phyloP scores from a whole-genome alignment of 1,139 yeast genomes.

The Taphrina deformans region DNA sequence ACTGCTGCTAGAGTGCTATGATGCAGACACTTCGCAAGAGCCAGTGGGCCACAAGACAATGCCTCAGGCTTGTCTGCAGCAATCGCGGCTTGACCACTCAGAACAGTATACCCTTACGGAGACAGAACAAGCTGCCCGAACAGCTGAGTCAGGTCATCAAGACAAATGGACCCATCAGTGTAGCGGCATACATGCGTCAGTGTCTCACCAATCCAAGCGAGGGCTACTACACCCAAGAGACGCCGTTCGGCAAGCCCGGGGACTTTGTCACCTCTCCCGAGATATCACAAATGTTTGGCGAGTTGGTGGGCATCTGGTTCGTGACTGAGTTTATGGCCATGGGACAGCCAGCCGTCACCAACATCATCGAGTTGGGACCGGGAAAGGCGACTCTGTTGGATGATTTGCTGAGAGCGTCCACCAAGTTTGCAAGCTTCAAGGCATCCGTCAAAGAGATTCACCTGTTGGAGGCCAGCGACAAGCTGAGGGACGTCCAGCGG shows the following conservation, averaged over 20 bases:
- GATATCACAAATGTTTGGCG: constrained; percentile 85
- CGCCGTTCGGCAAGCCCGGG: constrained; percentile 69
- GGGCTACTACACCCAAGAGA: constrained; percentile 77
- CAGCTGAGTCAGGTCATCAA: constrained; percentile 42
- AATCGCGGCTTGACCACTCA: background rate
- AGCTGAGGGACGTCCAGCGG: constrained; percentile 61
- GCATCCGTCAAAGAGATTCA: constrained; percentile 50
- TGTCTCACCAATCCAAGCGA: constrained; percentile 75
- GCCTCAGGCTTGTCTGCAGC: background rate
- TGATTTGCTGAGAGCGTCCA: constrained; percentile 54
- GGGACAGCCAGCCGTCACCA: constrained; percentile 52
- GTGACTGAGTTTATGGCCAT: constrained; percentile 60
- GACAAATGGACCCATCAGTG: constrained; percentile 73
- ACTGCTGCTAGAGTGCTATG: too few relatives aligned
- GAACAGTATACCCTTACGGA: background rate
- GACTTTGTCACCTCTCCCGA: constrained; percentile 87
- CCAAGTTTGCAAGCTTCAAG: constrained; percentile 45
- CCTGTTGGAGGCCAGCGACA: constrained; percentile 71
- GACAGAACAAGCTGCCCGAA: constrained; percentile 8
- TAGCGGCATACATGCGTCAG: constrained; percentile 77
- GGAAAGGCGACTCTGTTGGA: constrained; percentile 79
- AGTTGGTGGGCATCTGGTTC: constrained; percentile 74
- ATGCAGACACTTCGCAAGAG: background rate
- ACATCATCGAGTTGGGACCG: constrained; percentile 84
- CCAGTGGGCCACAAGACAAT: background rate